Base-by-base conservation (phyloP, 106 monocot genomes). In the Allium cepa region DNA sequence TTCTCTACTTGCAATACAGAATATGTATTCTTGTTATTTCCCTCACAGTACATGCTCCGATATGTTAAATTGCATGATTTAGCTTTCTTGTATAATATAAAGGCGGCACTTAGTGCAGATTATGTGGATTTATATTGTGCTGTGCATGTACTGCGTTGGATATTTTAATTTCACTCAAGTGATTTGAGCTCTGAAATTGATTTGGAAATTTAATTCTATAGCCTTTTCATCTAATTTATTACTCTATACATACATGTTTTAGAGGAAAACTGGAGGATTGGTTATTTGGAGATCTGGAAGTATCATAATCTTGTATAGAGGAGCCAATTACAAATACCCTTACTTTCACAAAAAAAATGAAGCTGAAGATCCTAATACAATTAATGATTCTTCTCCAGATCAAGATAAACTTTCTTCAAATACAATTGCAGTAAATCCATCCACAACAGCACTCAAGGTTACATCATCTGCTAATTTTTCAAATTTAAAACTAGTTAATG, bases 211-310 rank as follows among this genome's bases (percentile, higher is more conserved):
- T 36, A 36, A 36, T 36, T 36, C 36, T 36, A 36, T 1, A 36
- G 36, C 36, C 5, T 36, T 36, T 36, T 36, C 36, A 36, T 36
- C 36, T 36, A 36, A 36, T 36, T 36, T 36, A 36, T 36, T 36
- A 36, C 36, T 36, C 36, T 4, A 36, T 36, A 36, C 36, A 36
- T 36, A 36, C 36, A 36, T 36, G 10, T 72, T 66, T 67, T 69
- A 97, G 99, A 99, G 83, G 62, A 99, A 99, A 90, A 99, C 99
- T 67, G 99, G 99, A 46, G 99, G 99, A 56, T 69, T 99, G 45
- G 99, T 99, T 81, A 68, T 99, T 69, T 99, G 99, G 99, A 82
- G 99, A 74, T 90, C 99, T 60, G 99, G 93, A 76, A 90, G 84
- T 74, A 74, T 83, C 69, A 81, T 99, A 26, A 78, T 99, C 17